Evolutionary conservation across 176 grass and related monocot species (phyloP).

Genomic region (Melocanna baccifera): DNA sequence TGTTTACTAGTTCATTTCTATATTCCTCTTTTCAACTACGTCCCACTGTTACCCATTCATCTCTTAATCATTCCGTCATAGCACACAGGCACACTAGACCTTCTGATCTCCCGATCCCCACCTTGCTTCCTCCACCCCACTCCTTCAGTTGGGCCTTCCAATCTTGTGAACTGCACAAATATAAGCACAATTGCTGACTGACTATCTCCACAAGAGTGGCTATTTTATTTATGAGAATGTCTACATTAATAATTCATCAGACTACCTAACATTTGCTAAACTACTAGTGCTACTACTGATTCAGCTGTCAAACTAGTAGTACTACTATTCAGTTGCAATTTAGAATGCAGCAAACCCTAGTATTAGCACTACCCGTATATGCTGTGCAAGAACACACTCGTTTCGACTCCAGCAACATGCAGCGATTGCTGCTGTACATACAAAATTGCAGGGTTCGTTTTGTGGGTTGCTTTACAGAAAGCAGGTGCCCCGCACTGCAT

Average conservation of each 20-base stretch:
- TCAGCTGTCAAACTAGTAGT: not conserved
- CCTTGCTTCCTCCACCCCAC: too few relatives aligned
- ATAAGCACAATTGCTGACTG: constrained; percentile 14
- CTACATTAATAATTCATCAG: not conserved
- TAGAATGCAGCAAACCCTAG: constrained; percentile 15
- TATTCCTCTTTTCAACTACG: too few relatives aligned
- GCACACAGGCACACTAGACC: too few relatives aligned
- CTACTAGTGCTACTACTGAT: not conserved
- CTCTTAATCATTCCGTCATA: too few relatives aligned
- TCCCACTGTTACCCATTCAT: too few relatives aligned
- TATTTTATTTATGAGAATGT: constrained; percentile 5
- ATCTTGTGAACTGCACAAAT: constrained; percentile 72
- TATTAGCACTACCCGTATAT: not conserved
- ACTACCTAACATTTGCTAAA: not conserved
- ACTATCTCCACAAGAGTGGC: not conserved
- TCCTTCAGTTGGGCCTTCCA: constrained; percentile 83
- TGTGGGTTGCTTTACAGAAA: not conserved
- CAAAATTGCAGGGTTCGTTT: not conserved
- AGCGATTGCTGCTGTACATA: not conserved
- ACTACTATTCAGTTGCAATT: not conserved
- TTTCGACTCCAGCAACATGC: not conserved
- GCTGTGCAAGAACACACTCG: not conserved
- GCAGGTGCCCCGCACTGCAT: not conserved
- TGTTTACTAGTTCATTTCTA: too few relatives aligned
- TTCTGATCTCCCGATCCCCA: too few relatives aligned